Evolutionary conservation across 495 filamentous ascomycete genomes (phyloP).

Genomic region (Trichocladium uniseriatum): DNA sequence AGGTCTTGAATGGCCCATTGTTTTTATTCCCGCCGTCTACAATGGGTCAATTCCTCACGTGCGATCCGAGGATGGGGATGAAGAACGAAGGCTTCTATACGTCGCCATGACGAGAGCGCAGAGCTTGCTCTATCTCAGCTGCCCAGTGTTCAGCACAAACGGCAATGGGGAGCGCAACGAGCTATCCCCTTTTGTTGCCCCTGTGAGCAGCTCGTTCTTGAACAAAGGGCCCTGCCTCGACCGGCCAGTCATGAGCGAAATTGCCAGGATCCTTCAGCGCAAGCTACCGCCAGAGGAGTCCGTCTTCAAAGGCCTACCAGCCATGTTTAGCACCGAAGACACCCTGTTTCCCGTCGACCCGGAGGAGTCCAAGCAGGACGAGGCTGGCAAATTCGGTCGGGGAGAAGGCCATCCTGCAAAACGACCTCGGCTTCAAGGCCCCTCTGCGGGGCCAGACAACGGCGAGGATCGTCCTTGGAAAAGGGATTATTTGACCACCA

Average conservation of each 20-base stretch:
- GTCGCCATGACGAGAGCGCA: conserved; percentile 98
- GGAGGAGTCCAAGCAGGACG: conserved; percentile 10
- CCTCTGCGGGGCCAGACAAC: conserved; percentile 17
- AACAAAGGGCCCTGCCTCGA: conserved; percentile 39
- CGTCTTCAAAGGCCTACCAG: conserved; percentile 35
- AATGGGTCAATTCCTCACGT: conserved; percentile 90
- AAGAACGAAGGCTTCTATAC: conserved; percentile 86
- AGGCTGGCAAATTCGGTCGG: background rate
- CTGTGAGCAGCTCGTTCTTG: conserved; percentile 28
- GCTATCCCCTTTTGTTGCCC: conserved; percentile 33
- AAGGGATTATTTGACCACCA: conserved; percentile 33
- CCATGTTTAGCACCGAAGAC: conserved; percentile 34
- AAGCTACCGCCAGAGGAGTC: conserved; percentile 28
- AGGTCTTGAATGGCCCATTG: conserved; percentile 93
- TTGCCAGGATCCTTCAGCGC: conserved; percentile 35
- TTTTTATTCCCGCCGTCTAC: conserved; percentile 89
- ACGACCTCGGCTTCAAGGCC: conserved; percentile 21
- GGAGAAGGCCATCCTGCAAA: conserved; percentile 7
- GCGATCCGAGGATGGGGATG: conserved; percentile 80
- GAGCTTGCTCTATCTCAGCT: conserved; percentile 82
- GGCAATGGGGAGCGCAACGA: conserved; percentile 27
- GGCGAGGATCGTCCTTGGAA: conserved; percentile 26
- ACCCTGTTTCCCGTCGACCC: conserved; percentile 31
- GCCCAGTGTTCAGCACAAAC: conserved; percentile 43
- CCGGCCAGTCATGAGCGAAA: conserved; percentile 28